Evolutionary conservation across 2,329 filamentous ascomycete species (phyloP), one percentile per base, ranked within the genome.

Genomic region (Catunica adiposa): DNA sequence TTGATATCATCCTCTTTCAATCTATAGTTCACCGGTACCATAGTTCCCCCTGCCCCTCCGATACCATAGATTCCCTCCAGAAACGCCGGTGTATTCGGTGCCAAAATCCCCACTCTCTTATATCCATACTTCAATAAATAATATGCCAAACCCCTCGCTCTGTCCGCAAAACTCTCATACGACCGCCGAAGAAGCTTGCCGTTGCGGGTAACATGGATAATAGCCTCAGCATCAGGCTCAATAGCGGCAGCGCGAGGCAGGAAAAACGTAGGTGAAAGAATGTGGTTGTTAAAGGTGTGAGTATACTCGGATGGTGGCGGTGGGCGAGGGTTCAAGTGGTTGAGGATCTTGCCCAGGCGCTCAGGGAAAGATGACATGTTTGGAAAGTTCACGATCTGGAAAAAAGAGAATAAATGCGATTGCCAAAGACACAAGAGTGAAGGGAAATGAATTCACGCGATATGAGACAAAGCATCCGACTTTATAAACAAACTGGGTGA

Each of bases 31-130:
- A 68, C 76, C 1, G 77, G 76, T 54, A 95, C 84, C 59, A 89
- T 80, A 23, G 94, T 78, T 6, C 76, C 86, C 1, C 88, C 88
- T 0, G 86, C 86, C 1, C 86, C 89, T 0, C 82, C 83, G 62
- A 96, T 84, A 1, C 86, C 92, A 64, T 87, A 98, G 59, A 95
- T 86, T 5, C 82, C 79, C 69, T 97, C 90, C 26, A 98, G 73
- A 63, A 97, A 97, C 0, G 89, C 89, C 0, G 92, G 92, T 1
- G 92, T 98, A 66, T 98, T 98, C 2, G 92, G 86, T 7, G 82
- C 83, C 9, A 98, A 73, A 51, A 98, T 83, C 5, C 92, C 92
- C 4, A 97, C 84, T 58, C 86, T 77, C 63, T 80, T 83, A 64
- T 80, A 81, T 3, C 78, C 76, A 64, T 86, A 79, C 66, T 86